phyloP scores from a whole-genome alignment of 331 rosid species.

The Malus hybrid region DNA sequence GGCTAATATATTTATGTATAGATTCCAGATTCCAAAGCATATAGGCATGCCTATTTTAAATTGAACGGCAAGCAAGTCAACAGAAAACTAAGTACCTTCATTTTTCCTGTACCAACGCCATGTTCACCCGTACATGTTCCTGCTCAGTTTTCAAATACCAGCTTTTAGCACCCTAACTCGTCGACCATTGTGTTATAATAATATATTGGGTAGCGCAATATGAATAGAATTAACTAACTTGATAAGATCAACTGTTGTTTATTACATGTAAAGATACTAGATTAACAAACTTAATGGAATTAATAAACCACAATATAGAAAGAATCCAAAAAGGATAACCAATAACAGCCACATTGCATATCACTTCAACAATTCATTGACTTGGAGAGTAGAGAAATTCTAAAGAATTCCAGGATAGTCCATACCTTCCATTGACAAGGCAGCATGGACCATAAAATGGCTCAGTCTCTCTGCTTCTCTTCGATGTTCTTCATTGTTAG shows the following conservation, averaged over 20 bases:
- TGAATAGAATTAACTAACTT: background rate
- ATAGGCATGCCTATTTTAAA: background rate
- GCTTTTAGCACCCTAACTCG: slow-evolving; percentile 8
- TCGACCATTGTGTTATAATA: background rate
- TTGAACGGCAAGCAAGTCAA: background rate
- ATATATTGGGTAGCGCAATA: background rate
- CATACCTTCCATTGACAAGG: slow-evolving; percentile 83
- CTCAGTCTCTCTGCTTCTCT: slow-evolving; percentile 81
- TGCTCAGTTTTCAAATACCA: slow-evolving; percentile 25
- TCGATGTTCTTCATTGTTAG: slow-evolving; percentile 54
- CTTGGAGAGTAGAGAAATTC: background rate
- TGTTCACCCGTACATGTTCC: slow-evolving; percentile 99
- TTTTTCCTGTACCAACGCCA: slow-evolving; percentile 94
- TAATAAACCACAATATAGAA: background rate
- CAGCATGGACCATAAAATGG: slow-evolving; percentile 84
- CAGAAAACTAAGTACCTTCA: slow-evolving; percentile 52
- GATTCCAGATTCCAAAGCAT: slow-evolving; percentile 1
- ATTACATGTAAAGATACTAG: background rate
- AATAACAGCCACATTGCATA: background rate
- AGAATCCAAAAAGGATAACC: background rate
- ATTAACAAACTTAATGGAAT: background rate
- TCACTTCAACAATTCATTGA: background rate
- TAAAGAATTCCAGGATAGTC: background rate
- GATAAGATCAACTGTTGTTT: slow-evolving; percentile 1
- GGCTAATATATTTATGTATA: background rate